Evolutionary conservation across 495 filamentous ascomycete genomes (phyloP), one percentile per base, ranked within the genome.

Genomic region (Symbiotaphrina buchneri): DNA sequence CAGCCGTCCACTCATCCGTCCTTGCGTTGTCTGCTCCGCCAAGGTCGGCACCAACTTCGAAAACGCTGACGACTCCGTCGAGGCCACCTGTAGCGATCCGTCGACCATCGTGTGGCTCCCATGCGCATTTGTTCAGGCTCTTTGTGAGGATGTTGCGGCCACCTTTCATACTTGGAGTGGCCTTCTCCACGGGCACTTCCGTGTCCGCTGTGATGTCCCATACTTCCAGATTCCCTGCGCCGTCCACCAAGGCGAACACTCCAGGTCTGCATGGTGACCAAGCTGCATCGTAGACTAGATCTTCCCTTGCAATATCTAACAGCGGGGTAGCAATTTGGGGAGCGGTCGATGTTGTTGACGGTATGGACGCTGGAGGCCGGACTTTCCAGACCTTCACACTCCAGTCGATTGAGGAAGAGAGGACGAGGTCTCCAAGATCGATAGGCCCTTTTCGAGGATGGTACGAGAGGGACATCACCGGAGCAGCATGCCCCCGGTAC

Each of bases 371-470:
- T 5, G 79, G 72, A 2, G 87, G 73, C 3, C 79, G 69, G 13
- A 85, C 74, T 49, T 83, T 85, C 87, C 87, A 99, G 16, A 99
- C 58, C 52, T 90, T 93, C 35, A 93, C 82, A 43, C 71, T 84
- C 87, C 87, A 99, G 56, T 99, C 87, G 8, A 95, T 56, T 26
- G 71, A 77, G 8, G 74, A 70, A 15, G 71, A 78, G 20, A 99
- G 62, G 27, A 95, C 75, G 2, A 99, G 59, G 39, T 99, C 90
- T 18, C 85, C 83, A n/a, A 99, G 69, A 48, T 99, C 90, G 24
- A 94, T 70, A 2, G 76, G 75, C 6, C 87, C 87, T 5, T 75
- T 69, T 3, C 79, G 74, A 1, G 87, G 90, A 42, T 99, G 87
- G 56, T 93, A 99, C 44, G 83, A 71, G 14, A 93, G 71, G 10